A percentile compares a stretch with the other conserved stretches of the same genome.
Evolutionary conservation across 2,329 filamentous ascomycete species (phyloP).

Genomic region (Lojkania enalia): DNA sequence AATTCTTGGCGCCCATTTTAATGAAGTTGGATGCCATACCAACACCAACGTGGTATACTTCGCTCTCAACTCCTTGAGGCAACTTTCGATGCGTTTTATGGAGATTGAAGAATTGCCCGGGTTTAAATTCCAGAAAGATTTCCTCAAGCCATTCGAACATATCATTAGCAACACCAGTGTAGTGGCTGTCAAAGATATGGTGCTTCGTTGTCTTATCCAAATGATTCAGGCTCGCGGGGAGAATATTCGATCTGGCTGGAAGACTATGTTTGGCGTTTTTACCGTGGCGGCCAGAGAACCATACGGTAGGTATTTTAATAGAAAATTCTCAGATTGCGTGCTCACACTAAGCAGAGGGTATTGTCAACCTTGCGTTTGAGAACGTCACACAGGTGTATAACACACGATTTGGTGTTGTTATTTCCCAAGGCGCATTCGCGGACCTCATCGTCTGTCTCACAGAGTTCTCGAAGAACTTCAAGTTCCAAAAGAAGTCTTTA

Average conservation of each 20-base stretch:
- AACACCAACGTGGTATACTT: conserved; percentile 98
- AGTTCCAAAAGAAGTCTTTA: conserved; percentile 97
- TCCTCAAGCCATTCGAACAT: conserved; percentile 96
- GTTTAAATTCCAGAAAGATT: conserved; percentile 99
- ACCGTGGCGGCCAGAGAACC: conserved; percentile 92
- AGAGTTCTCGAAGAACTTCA: conserved; percentile 97
- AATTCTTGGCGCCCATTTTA: conserved; percentile 97
- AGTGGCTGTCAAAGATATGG: conserved; percentile 95
- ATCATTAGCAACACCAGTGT: conserved; percentile 92
- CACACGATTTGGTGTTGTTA: conserved; percentile 91
- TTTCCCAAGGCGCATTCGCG: conserved; percentile 94
- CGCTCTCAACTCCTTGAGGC: conserved; percentile 89
- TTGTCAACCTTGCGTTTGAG: conserved; percentile 95
- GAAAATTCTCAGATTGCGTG: neutral
- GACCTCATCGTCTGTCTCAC: conserved; percentile 96
- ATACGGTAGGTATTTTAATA: conserved; percentile 57
- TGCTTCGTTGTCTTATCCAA: conserved; percentile 91
- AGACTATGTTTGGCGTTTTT: conserved; percentile 99
- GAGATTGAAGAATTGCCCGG: conserved; percentile 96
- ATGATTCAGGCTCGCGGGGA: conserved; percentile 98
- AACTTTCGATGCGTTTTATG: conserved; percentile 98
- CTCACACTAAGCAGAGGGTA: conserved; percentile 66
- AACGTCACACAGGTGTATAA: conserved; percentile 96
- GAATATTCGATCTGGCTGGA: conserved; percentile 97
- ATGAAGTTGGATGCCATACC: conserved; percentile 92